Evolutionary conservation across 306 rosid genomes (phyloP).

Genomic region (Vigna angularis): DNA sequence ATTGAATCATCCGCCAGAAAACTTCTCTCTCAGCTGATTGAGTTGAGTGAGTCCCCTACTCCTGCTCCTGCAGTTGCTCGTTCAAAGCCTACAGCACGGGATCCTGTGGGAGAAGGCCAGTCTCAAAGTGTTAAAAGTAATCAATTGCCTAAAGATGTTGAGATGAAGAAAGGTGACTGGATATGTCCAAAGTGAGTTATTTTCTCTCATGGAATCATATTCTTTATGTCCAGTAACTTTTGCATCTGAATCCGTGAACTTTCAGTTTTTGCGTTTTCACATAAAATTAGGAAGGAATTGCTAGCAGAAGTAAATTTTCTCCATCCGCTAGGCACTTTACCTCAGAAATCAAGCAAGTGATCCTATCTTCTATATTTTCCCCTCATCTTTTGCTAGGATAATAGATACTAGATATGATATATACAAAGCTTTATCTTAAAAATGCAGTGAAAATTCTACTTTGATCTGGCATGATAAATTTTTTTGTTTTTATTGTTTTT

Average conservation of each 20-base stretch:
- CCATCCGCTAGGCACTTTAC: constrained; percentile 13
- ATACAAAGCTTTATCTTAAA: constrained; percentile 12
- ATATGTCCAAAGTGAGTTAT: constrained; percentile 81
- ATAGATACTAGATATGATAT: constrained; percentile 27
- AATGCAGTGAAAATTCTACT: constrained; percentile 6
- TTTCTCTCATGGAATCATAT: constrained; percentile 18
- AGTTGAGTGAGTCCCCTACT: constrained; percentile 70
- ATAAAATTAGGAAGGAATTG: constrained; percentile 21
- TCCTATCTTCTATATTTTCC: constrained; percentile 15
- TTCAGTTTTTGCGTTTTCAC: constrained; percentile 27
- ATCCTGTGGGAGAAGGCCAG: constrained; percentile 40
- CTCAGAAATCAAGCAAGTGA: constrained; percentile 23
- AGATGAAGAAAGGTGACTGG: constrained; percentile 91
- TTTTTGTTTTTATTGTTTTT: not conserved
- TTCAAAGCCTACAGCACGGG: constrained; percentile 49
- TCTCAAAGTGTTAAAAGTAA: constrained; percentile 39
- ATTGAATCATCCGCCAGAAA: constrained; percentile 79
- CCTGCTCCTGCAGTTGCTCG: constrained; percentile 53
- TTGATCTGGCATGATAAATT: not conserved
- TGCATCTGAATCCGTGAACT: not conserved
- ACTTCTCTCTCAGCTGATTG: constrained; percentile 72
- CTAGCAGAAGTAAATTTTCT: constrained; percentile 36
- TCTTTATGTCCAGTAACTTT: constrained; percentile 23
- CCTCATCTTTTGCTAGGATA: not conserved
- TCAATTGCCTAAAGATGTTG: constrained; percentile 50